phyloP scores from a whole-genome alignment of 1,284 basidiomycete genomes.

The Tremellales sp. region DNA sequence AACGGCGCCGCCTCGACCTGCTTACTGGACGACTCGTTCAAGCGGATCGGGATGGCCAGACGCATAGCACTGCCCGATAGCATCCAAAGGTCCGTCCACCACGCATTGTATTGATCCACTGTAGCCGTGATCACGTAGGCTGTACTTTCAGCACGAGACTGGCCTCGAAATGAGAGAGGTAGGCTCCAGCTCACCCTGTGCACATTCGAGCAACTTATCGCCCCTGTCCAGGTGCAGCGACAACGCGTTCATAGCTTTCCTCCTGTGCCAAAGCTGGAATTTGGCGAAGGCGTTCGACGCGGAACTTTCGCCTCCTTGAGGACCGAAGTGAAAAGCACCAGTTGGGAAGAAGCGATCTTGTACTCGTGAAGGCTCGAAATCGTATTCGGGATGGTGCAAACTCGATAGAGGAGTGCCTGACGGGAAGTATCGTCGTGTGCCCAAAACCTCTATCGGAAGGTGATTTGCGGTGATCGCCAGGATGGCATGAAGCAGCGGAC shows the following conservation, averaged over 20 bases:
- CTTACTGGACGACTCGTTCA: conserved; percentile 32
- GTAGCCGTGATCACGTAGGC: conserved; percentile 25
- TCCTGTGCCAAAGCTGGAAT: conserved; percentile 44
- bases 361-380: conserved; percentile 13
- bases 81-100: conserved; percentile 43
- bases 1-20: neutral
- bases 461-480: conserved; percentile 32
- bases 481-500: conserved; percentile 34
- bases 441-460: conserved; percentile 25
- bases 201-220: conserved; percentile 23
- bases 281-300: conserved; percentile 18
- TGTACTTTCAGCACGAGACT: neutral
- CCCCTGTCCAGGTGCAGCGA: conserved; percentile 22
- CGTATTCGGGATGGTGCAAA: conserved; percentile 29
- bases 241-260: conserved; percentile 30
- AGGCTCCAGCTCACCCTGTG: conserved; percentile 36
- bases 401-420: conserved; percentile 22
- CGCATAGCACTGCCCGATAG: conserved; percentile 28
- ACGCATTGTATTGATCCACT: conserved; percentile 39
- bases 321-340: neutral
- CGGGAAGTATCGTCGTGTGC: conserved; percentile 35
- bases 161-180: too few species aligned
- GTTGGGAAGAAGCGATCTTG: neutral
- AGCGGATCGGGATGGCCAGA: conserved; percentile 26
- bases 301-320: neutral